Conservation (phyloP, 495 filamentous ascomycete genomes). For the Aspergillus taichungensis region DNA sequence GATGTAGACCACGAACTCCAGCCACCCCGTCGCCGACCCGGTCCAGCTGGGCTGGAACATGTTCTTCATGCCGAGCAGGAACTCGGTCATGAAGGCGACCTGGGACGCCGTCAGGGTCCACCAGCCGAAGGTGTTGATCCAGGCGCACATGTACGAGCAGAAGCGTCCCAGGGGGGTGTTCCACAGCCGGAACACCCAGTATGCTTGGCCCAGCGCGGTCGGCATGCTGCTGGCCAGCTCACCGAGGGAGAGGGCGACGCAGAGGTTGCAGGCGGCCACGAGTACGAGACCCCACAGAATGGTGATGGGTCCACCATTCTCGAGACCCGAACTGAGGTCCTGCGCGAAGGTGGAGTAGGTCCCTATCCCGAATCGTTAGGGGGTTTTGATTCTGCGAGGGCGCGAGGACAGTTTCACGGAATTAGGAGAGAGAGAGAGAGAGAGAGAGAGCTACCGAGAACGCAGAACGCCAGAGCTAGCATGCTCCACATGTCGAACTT, state of each 20-base stretch:
- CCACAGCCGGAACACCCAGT: conserved; percentile 37
- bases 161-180: conserved; percentile 26
- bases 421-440: not conserved
- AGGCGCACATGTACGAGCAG: conserved; percentile 37
- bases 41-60: conserved; percentile 33
- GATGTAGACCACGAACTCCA: conserved; percentile 38
- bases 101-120: conserved; percentile 39
- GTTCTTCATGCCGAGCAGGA: conserved; percentile 37
- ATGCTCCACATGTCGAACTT: conserved; percentile 43
- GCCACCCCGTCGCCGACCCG: conserved; percentile 31
- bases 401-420: not conserved
- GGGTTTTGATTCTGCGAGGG: not conserved
- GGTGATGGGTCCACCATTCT: conserved; percentile 35
- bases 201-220: conserved; percentile 36
- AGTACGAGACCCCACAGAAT: conserved; percentile 41
- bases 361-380: conserved; percentile 6
- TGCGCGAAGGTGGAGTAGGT: conserved; percentile 41
- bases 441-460: conserved; percentile 16
- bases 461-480: conserved; percentile 36
- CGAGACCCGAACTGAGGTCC: conserved; percentile 32
- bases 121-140: conserved; percentile 43
- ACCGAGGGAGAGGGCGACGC: conserved; percentile 36
- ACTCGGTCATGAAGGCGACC: conserved; percentile 40
- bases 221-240: conserved; percentile 41
- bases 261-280: conserved; percentile 35